Evolutionary conservation across 1,139 yeast genomes (phyloP), one percentile per base, ranked within the genome.

Genomic region (Yamadazyma atlantica): DNA sequence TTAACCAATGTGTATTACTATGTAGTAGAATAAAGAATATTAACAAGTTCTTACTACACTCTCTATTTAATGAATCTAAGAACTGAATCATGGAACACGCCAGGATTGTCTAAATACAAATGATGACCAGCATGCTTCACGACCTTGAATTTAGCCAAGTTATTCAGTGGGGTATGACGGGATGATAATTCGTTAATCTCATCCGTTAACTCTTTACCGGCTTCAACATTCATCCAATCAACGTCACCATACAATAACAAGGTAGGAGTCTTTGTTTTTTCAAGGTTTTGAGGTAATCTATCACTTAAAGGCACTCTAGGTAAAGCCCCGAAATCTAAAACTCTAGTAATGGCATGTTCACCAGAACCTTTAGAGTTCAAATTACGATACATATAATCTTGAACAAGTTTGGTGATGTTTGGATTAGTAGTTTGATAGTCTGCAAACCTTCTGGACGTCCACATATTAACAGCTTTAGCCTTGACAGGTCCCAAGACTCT

Each of bases 61-160:
- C 12, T 15, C 12, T 30, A 21, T 17, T 27, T 31, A 23, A 75
- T 50, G 46, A 78, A 82, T 7, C 66, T 57, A 32, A 72, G 52
- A 3, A 83, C 64, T 30, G 64, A 60, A 10, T 51, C 45, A 14
- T 63, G 60, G 38, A 61, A 60, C 11, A 45, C 55, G 5, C 48
- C 50, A 4, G 84, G 82, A 46, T 87, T 86, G 56, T 87, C 95
- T 43, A 87, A 62, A 51, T 85, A 85, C 39, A 87, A 58, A 58
- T 87, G 92, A 55, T 87, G 96, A 0, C 95, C 92, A 1, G 90
- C 80, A 36, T 75, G 64, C 2, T 67, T 55, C 1, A 85, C 64
- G 8, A 77, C 64, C 12, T 59, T 61, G 42, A 74, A 80, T 4
- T 46, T 33, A 2, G 73, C 67, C 35, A 64, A 47, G 12, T 48